Evolutionary conservation across 1,139 yeast genomes (phyloP).

Genomic region (Nakaseomyces uthaithaninus): DNA sequence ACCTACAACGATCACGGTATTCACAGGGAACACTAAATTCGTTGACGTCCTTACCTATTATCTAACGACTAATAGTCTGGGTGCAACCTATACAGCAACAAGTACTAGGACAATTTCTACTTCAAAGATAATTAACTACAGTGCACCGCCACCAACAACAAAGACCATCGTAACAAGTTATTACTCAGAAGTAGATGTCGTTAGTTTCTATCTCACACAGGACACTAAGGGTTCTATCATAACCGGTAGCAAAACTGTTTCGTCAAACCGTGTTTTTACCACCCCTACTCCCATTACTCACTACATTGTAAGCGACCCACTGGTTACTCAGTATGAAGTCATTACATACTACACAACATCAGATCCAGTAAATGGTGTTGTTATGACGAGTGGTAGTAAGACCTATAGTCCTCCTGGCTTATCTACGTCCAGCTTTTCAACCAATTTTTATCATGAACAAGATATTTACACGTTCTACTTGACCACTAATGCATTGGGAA

Average conservation of each 20-base stretch:
- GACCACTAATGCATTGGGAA: neutral
- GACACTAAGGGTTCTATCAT: neutral
- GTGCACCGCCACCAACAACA: neutral
- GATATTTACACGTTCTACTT: neutral
- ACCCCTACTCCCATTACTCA: neutral
- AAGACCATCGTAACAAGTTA: neutral
- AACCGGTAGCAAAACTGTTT: neutral
- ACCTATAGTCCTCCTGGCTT: neutral
- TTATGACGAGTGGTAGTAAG: neutral
- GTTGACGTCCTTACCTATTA: neutral
- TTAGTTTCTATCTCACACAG: neutral
- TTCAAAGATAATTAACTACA: neutral
- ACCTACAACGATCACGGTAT: neutral
- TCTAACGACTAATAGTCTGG: neutral
- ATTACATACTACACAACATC: neutral
- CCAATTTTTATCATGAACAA: neutral
- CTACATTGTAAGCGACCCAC: neutral
- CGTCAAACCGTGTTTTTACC: neutral
- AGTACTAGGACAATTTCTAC: neutral
- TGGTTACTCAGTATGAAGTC: neutral
- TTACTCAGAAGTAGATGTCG: slow-evolving; percentile 1
- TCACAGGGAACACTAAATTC: neutral
- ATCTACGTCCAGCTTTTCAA: neutral
- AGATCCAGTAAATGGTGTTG: neutral
- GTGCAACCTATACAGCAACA: neutral